phyloP scores from a whole-genome alignment of 2,329 filamentous ascomycete genomes.

The Aspergillus felis region DNA sequence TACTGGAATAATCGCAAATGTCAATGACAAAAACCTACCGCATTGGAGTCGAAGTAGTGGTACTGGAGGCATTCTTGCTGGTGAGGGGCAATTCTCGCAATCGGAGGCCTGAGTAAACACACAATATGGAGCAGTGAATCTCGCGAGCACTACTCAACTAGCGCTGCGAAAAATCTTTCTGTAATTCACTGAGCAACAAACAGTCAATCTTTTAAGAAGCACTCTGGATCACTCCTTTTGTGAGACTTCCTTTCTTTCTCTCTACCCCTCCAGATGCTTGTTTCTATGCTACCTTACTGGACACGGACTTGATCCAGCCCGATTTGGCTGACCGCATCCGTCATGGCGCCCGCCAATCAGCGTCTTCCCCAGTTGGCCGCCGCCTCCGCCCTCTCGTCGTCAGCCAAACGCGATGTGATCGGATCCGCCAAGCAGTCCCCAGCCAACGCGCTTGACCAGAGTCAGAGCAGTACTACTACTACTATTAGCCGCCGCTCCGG shows the following conservation, averaged over 20 bases:
- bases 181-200: neutral
- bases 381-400: conserved; percentile 2
- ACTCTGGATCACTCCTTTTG: neutral
- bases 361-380: conserved; percentile 6
- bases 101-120: neutral
- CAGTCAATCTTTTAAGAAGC: neutral
- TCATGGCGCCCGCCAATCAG: conserved; percentile 18
- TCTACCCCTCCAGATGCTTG: conserved; percentile 9
- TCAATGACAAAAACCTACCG: conserved; percentile 41
- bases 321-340: conserved; percentile 17
- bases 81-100: neutral
- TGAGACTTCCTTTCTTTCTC: neutral
- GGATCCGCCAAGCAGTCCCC: neutral
- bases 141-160: neutral
- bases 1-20: neutral
- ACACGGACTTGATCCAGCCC: conserved; percentile 8
- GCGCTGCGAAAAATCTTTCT: neutral
- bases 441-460: neutral
- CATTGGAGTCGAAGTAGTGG: conserved; percentile 73
- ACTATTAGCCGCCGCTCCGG: neutral
- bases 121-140: neutral
- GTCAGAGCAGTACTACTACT: neutral
- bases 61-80: conserved; percentile 57
- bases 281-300: neutral
- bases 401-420: neutral